phyloP scores from a whole-genome alignment of 2,329 filamentous ascomycete species.

The Arthroderma sp. region DNA sequence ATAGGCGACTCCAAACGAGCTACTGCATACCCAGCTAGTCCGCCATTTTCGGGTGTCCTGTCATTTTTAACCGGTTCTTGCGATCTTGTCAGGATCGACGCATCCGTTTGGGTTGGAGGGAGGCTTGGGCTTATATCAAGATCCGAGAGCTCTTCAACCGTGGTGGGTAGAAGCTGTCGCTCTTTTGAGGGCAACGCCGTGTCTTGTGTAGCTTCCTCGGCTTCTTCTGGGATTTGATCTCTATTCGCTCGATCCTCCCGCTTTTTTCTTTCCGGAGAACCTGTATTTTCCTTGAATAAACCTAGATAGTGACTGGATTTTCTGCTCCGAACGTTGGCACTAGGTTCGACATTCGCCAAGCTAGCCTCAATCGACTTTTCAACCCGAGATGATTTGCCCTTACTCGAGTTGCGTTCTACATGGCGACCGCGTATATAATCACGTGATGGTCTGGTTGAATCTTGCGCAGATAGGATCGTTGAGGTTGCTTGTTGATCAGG shows the following conservation, averaged over 20 bases:
- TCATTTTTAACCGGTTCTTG: too few relatives aligned
- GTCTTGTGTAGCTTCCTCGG: background rate
- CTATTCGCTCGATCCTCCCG: constrained; percentile 28
- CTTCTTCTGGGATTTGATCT: too few relatives aligned
- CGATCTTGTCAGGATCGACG: too few relatives aligned
- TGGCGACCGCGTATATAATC: background rate
- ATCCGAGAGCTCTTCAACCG: too few relatives aligned
- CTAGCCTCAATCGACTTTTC: constrained; percentile 54
- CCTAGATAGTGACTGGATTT: constrained; percentile 55
- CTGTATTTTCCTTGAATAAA: constrained; percentile 51
- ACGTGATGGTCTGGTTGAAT: background rate
- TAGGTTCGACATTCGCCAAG: constrained; percentile 43
- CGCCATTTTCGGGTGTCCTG: too few relatives aligned
- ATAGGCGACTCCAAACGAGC: too few relatives aligned
- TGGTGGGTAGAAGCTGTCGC: background rate
- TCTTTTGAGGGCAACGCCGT: background rate
- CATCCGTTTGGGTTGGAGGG: too few relatives aligned
- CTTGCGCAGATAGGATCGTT: too few relatives aligned
- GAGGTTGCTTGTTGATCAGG: too few relatives aligned
- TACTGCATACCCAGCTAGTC: too few relatives aligned
- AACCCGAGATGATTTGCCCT: constrained; percentile 35
- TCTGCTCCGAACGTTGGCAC: constrained; percentile 44
- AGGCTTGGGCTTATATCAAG: too few relatives aligned
- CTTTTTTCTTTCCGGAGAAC: constrained; percentile 39
- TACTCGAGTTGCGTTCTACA: constrained; percentile 15